These are phyloP conservation scores for Aegle marmelos DNA, from an alignment of 345 rosid species.

Conservation along the genomic window DNA sequence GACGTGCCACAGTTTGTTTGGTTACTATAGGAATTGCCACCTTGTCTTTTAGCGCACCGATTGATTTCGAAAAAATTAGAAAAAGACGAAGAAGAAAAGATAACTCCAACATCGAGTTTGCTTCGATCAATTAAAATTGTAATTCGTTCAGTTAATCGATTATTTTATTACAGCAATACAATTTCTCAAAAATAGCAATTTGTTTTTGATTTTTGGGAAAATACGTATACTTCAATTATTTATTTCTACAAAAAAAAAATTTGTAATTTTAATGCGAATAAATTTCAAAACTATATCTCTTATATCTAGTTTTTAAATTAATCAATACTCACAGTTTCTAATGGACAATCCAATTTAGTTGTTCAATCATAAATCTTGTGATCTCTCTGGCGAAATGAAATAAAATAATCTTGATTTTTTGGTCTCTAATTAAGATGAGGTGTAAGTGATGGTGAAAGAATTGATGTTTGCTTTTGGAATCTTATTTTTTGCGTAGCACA, in stretches of 20 bases:
- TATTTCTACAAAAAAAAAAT: no score
- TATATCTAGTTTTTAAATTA: no score
- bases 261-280: no score
- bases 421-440: not conserved
- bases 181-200: not conserved
- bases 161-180: not conserved
- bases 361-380: not conserved
- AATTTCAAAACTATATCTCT: no score
- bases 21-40: not conserved
- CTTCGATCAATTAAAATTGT: no score
- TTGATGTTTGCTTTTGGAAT: not conserved
- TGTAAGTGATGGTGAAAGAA: not conserved
- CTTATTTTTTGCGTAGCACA: not conserved
- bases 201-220: no score
- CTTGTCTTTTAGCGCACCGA: not conserved
- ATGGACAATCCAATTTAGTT: no score
- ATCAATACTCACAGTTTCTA: no score
- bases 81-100: no score
- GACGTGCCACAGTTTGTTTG: not conserved
- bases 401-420: not conserved
- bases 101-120: no score
- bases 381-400: not conserved
- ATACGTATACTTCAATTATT: no score
- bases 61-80: not conserved
- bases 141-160: not conserved